These are phyloP conservation scores for Wickerhamomyces sp. DNA, from an alignment of 1,139 yeast species.

Conservation along the genomic window DNA sequence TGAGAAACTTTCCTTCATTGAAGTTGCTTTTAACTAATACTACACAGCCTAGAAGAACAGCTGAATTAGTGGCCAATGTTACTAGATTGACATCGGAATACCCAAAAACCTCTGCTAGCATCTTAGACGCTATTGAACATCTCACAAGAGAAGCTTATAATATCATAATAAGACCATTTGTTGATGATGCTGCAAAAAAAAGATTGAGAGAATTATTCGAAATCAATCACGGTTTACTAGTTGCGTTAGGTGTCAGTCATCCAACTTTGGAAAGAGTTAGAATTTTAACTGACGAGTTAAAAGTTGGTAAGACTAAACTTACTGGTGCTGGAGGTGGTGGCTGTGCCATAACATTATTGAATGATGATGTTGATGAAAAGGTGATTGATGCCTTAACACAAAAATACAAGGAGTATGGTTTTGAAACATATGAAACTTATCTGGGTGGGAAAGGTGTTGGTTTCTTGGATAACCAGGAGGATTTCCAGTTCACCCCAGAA, in stretches of 20 bases:
- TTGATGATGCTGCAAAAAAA: conserved; percentile 41
- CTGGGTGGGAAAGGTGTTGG: conserved; percentile 92
- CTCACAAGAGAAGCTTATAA: conserved; percentile 66
- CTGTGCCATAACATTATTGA: conserved; percentile 84
- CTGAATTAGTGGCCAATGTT: conserved; percentile 76
- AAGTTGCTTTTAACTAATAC: conserved; percentile 80
- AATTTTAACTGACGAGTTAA: conserved; percentile 52
- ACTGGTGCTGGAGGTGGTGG: conserved; percentile 99
- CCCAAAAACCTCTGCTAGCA: conserved; percentile 51
- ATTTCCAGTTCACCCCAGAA: conserved; percentile 30
- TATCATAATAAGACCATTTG: conserved; percentile 48
- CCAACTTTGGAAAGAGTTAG: conserved; percentile 77
- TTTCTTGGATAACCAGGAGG: conserved; percentile 24
- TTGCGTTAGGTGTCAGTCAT: conserved; percentile 88
- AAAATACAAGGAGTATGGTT: conserved; percentile 44
- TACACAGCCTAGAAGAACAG: conserved; percentile 81
- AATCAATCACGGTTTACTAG: conserved; percentile 84
- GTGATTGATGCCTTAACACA: conserved; percentile 31
- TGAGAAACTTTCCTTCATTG: conserved; percentile 73
- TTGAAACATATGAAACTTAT: conserved; percentile 74
- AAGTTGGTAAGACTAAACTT: conserved; percentile 82
- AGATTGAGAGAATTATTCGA: conserved; percentile 63
- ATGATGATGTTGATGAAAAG: conserved; percentile 42
- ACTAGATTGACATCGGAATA: conserved; percentile 48
- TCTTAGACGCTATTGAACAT: conserved; percentile 69